These are phyloP conservation scores for Neurospora sp. DNA, from an alignment of 495 filamentous ascomycete genomes.

Conservation along the genomic window DNA sequence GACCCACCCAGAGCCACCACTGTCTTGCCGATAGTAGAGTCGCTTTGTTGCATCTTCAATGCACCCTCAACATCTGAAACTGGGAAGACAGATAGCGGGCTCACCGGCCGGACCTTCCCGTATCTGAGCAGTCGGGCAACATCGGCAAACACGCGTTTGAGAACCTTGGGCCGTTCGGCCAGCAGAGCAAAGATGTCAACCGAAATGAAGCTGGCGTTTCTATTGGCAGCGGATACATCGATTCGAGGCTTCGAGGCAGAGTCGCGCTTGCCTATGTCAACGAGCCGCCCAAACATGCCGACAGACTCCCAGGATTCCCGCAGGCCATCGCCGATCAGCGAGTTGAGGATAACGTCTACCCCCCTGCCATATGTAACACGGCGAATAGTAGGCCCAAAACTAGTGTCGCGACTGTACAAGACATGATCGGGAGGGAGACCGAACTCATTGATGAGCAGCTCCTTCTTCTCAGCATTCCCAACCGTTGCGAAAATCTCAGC, in stretches of 20 bases:
- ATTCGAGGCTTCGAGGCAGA: conserved; percentile 26
- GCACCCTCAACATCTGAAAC: conserved; percentile 45
- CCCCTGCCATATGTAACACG: conserved; percentile 41
- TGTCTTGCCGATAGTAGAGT: conserved; percentile 47
- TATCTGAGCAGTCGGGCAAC: conserved; percentile 31
- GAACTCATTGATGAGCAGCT: conserved; percentile 38
- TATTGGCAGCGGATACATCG: conserved; percentile 30
- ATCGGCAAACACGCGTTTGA: conserved; percentile 29
- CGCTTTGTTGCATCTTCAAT: conserved; percentile 46
- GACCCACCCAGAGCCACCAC: conserved; percentile 35
- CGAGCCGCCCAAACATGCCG: conserved; percentile 36
- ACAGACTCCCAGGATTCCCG: conserved; percentile 39
- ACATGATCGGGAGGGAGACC: conserved; percentile 44
- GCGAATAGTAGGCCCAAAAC: conserved; percentile 39
- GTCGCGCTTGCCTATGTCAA: conserved; percentile 36
- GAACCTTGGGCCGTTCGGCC: conserved; percentile 27
- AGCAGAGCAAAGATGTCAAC: conserved; percentile 36
- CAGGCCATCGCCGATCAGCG: conserved; percentile 34
- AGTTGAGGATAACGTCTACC: conserved; percentile 58
- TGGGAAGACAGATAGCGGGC: conserved; percentile 34
- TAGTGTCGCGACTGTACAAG: conserved; percentile 37
- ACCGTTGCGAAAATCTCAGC: conserved; percentile 52
- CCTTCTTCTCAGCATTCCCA: conserved; percentile 39
- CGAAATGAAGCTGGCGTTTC: conserved; percentile 37
- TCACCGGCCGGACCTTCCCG: conserved; percentile 28